Evolutionary conservation across 129 eudicot species (phyloP), one percentile per base, ranked within the genome.

Genomic region (Apium graveolens): DNA sequence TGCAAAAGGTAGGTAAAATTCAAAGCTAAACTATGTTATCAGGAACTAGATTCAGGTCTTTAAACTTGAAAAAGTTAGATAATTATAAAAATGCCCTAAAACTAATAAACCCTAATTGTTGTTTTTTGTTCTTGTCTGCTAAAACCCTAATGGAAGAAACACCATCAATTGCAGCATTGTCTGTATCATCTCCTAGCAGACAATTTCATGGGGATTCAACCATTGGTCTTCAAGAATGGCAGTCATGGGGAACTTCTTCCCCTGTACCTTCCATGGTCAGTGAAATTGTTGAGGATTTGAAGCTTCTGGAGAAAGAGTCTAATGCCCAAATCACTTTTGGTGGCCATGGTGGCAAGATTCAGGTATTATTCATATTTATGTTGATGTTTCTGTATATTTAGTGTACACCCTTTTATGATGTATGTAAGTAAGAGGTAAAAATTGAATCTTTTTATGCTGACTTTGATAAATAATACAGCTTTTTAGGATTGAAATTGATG

Each of bases 241-340:
- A 90, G 81, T 83, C 85, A 4, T 95, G 99, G 97, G 99, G 97
- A 68, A 87, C 97, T 44, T 42, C 74, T 60, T 90, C 99, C 10
- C 90, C 96, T 42, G 60, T 95, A 20, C 97, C 99, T 24, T 68
- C 86, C 46, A 82, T 87, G 84, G 99, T 95, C 49, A 72, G 80
- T 24, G 82, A 88, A 77, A 87, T 93, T 65, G 89, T 95, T 38
- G 86, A 88, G 3, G 96, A 90, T 73, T 85, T 95, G 91, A 87
- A 83, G 74, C 81, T 53, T 81, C 73, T 81, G 72, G 97, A 89
- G 82, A 77, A 43, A 27, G 85, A 84, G n/a, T 81, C 74, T 62
- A 84, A 89, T 66, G 86, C 83, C 46, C 92, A 68, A 39, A 91
- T 95, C 97, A 84, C 79, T 24, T 92, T 95, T 83, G 94, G 91